A percentile compares a stretch with the other conserved stretches of the same genome.
These are phyloP conservation scores for Fraxinus paxiana DNA, from an alignment of 305 asterid genomes.

Conservation along the genomic window DNA sequence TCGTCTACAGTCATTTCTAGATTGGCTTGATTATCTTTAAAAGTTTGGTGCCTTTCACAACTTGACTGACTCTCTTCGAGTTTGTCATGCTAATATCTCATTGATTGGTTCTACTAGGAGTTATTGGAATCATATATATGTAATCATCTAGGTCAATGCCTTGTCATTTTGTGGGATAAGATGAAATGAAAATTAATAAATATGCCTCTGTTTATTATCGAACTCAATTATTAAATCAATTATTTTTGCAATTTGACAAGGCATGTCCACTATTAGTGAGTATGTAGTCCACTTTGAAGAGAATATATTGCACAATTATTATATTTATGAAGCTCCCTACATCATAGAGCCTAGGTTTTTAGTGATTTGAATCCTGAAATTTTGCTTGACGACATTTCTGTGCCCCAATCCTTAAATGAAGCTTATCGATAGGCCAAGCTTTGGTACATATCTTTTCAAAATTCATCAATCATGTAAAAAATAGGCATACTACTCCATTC, in stretches of 20 bases:
- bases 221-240: not conserved
- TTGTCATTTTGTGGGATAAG: not conserved
- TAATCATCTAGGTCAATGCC: not conserved
- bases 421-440: not conserved
- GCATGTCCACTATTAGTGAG: not conserved
- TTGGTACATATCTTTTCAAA: not conserved
- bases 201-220: not conserved
- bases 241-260: not conserved
- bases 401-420: not conserved
- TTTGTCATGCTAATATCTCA: not conserved
- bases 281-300: not conserved
- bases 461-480: not conserved
- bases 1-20: not conserved
- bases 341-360: not conserved
- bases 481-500: not conserved
- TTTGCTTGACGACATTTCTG: not conserved
- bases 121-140: not conserved
- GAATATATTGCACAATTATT: not conserved
- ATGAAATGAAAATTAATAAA: not conserved
- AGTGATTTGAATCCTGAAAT: not conserved
- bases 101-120: not conserved
- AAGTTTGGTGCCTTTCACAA: not conserved
- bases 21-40: not conserved
- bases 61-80: not conserved
- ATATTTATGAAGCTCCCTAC: not conserved